These are phyloP conservation scores for Podaxis sp. DNA, from an alignment of 768 basidiomycete genomes.

Conservation along the genomic window DNA sequence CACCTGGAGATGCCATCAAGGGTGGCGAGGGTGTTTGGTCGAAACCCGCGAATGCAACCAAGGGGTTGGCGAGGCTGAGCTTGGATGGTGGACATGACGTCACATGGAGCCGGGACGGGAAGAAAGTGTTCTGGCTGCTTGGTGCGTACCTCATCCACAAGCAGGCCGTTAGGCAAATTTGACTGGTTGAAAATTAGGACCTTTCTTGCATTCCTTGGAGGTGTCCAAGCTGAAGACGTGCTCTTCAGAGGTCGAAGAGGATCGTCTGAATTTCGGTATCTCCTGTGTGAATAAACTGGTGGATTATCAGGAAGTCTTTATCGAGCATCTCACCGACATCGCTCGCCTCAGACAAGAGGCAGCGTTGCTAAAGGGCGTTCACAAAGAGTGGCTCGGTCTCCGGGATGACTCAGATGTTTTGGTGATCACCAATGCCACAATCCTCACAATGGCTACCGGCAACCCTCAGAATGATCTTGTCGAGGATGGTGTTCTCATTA, in stretches of 20 bases:
- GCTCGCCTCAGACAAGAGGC: slow-evolving; percentile 54
- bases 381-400: slow-evolving; percentile 16
- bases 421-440: slow-evolving; percentile 62
- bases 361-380: slow-evolving; percentile 13
- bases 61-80: slow-evolving; percentile 56
- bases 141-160: slow-evolving; percentile 35
- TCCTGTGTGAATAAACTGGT: slow-evolving; percentile 53
- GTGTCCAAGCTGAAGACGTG: slow-evolving; percentile 49
- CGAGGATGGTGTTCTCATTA: slow-evolving; percentile 44
- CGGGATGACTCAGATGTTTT: slow-evolving; percentile 38
- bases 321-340: slow-evolving; percentile 60
- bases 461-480: slow-evolving; percentile 45
- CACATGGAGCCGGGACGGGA: slow-evolving; percentile 59
- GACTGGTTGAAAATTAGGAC: slow-evolving; percentile 32
- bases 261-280: slow-evolving; percentile 55
- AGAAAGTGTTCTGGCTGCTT: slow-evolving; percentile 67
- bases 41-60: slow-evolving; percentile 63
- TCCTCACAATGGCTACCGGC: slow-evolving; percentile 65
- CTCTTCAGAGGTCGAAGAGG: slow-evolving; percentile 40
- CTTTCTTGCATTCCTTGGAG: slow-evolving; percentile 60
- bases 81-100: slow-evolving; percentile 73
- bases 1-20: slow-evolving; percentile 34
- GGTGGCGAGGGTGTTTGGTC: slow-evolving; percentile 55
- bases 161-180: neutral
- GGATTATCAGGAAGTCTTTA: slow-evolving; percentile 52